Evolutionary conservation across 1,284 basidiomycete genomes (phyloP).

Genomic region (Marasmius tenuissimus): DNA sequence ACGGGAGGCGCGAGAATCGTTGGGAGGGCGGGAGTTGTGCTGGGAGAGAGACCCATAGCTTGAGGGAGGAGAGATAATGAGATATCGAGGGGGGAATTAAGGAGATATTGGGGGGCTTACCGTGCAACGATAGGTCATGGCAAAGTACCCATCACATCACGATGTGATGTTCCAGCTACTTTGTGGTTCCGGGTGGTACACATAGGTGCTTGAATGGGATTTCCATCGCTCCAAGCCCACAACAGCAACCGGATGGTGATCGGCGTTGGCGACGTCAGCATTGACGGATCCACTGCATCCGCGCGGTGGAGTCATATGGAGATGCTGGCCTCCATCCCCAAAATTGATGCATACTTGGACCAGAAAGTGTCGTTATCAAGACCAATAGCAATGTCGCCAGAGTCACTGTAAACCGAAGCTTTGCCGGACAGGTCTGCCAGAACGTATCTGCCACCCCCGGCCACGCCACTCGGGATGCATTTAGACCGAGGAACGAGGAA

Average conservation of each 20-base stretch:
- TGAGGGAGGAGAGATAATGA: no score
- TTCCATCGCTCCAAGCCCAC: neutral
- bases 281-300: conserved; percentile 11
- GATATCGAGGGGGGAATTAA: no score
- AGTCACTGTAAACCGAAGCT: neutral
- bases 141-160: no score
- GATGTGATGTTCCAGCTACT: no score
- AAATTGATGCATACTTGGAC: conserved; percentile 7
- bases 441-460: conserved; percentile 1
- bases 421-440: neutral
- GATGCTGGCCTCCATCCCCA: conserved; percentile 9
- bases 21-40: no score
- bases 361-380: neutral
- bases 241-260: no score
- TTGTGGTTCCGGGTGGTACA: no score
- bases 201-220: neutral
- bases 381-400: conserved; percentile 1
- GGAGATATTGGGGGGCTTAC: no score
- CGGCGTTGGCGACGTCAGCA: no score
- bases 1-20: no score
- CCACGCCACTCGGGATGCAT: neutral
- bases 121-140: no score
- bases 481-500: conserved; percentile 3
- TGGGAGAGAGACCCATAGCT: no score
- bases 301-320: conserved; percentile 5